These are phyloP conservation scores for Nitzschia sp. DNA, from an alignment of 108 stramenopile species.

Conservation along the genomic window DNA sequence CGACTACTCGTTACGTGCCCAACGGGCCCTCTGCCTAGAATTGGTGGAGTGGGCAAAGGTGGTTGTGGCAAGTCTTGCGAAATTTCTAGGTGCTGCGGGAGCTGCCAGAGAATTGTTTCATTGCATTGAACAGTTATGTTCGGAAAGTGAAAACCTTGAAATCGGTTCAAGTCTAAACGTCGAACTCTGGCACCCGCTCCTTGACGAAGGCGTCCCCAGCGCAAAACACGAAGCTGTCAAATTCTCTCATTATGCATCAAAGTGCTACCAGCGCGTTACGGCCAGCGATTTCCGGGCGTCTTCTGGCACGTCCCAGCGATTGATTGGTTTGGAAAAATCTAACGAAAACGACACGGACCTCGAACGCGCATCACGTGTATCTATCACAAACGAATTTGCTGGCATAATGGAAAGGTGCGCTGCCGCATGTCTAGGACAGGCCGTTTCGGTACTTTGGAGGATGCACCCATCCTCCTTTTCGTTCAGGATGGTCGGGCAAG, in stretches of 20 bases:
- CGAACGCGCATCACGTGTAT: slow-evolving; percentile 57
- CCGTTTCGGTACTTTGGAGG: slow-evolving; percentile 51
- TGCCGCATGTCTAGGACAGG: slow-evolving; percentile 50
- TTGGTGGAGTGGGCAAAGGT: slow-evolving; percentile 15
- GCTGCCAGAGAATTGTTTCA: slow-evolving; percentile 65
- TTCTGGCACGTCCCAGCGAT: slow-evolving; percentile 13
- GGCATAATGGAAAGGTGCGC: slow-evolving; percentile 46
- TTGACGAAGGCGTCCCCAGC: slow-evolving; percentile 56
- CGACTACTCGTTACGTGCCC: slow-evolving; percentile 11
- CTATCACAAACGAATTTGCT: slow-evolving; percentile 64
- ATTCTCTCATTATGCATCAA: slow-evolving; percentile 55
- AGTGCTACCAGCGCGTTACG: slow-evolving; percentile 56
- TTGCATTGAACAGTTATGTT: slow-evolving; percentile 42
- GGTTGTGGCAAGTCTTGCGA: slow-evolving; percentile 20
- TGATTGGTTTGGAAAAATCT: slow-evolving; percentile 20
- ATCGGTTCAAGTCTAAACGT: background rate
- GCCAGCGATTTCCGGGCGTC: slow-evolving; percentile 49
- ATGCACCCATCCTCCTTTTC: slow-evolving; percentile 57
- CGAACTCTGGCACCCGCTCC: slow-evolving; percentile 14
- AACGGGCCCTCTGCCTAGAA: slow-evolving; percentile 16
- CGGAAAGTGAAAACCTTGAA: slow-evolving; percentile 26
- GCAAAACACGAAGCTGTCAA: slow-evolving; percentile 71
- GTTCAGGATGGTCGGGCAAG: slow-evolving; percentile 50
- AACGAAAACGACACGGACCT: slow-evolving; percentile 20
- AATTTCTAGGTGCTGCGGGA: slow-evolving; percentile 66